Evolutionary conservation across 2,329 filamentous ascomycete genomes (phyloP).

Genomic region (Ceratocystis papillata): DNA sequence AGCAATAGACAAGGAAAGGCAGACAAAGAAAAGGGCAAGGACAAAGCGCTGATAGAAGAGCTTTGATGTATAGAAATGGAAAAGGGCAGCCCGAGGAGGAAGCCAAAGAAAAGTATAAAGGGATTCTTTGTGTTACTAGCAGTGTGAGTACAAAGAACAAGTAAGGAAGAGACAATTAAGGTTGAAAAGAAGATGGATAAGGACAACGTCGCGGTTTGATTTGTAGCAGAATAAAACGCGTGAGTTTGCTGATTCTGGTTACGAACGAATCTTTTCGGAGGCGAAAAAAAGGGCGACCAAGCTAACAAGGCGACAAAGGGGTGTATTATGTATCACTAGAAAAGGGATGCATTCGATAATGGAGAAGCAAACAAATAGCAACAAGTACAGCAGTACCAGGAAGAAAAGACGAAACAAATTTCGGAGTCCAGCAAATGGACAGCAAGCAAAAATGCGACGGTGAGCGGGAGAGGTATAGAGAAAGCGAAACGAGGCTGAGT

Average conservation of each 20-base stretch:
- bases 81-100: background rate
- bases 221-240: no score
- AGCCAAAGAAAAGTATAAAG: background rate
- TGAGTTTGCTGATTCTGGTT: no score
- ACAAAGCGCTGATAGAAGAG: background rate
- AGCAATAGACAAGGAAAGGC: background rate
- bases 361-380: background rate
- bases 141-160: background rate
- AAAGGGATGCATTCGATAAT: background rate
- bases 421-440: no score
- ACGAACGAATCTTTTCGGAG: no score
- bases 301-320: background rate
- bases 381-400: background rate
- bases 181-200: constrained; percentile 1
- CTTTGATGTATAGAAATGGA: background rate
- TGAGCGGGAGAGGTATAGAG: no score
- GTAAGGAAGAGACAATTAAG: background rate
- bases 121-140: background rate
- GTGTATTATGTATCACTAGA: background rate
- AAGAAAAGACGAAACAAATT: background rate
- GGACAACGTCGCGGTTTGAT: no score
- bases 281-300: background rate
- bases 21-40: background rate
- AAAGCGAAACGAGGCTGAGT: no score
- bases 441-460: no score